Conservation (phyloP, 129 eudicot genomes). For the Escallonia rubra region DNA sequence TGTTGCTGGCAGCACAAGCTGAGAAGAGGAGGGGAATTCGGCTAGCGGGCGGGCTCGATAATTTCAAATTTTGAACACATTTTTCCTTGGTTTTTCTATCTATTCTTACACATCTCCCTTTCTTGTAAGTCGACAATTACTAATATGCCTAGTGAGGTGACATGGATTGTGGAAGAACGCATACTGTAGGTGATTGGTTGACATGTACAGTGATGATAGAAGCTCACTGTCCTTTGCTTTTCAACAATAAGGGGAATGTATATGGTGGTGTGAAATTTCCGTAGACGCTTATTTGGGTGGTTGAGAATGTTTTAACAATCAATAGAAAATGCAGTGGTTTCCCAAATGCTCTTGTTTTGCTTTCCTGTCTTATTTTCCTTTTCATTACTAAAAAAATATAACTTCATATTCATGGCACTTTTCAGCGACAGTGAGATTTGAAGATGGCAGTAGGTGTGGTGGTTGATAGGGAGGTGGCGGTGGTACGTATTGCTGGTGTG, state of each 20-base stretch:
- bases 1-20: constrained; percentile 24
- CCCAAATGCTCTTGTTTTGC: no score
- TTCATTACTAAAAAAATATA: no score
- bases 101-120: background rate
- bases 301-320: constrained; percentile 6
- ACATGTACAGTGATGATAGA: constrained; percentile 21
- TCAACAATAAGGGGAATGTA: constrained; percentile 5
- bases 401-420: no score
- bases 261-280: constrained; percentile 4
- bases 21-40: background rate
- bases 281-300: background rate
- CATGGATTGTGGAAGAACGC: constrained; percentile 6
- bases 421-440: no score
- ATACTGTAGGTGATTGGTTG: constrained; percentile 4
- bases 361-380: no score
- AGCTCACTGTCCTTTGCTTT: constrained; percentile 8
- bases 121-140: background rate
- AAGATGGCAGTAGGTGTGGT: no score
- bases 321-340: background rate
- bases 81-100: background rate
- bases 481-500: no score
- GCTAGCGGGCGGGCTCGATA: background rate
- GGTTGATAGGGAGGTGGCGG: no score
- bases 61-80: constrained; percentile 18
- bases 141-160: background rate